These are phyloP conservation scores for Schoenoplectus triqueter DNA, from an alignment of 202 grass and related monocot genomes.

Conservation along the genomic window DNA sequence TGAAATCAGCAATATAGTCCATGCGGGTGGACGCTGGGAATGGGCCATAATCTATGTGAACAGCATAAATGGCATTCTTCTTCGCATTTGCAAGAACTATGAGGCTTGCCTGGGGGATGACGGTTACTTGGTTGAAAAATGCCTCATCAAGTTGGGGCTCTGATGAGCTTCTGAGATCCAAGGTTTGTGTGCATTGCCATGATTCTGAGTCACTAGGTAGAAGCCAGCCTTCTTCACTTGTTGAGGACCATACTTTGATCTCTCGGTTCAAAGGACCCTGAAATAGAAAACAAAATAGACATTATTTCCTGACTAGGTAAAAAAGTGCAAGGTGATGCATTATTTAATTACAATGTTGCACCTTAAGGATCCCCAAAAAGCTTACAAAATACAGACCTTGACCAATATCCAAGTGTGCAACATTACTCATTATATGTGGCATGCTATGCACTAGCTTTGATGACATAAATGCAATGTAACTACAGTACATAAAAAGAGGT, in stretches of 20 bases:
- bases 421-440: not conserved
- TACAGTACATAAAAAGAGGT: not conserved
- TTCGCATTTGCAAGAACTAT: constrained; percentile 96
- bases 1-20: constrained; percentile 96
- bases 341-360: not conserved
- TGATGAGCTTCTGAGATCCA: constrained; percentile 80
- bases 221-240: constrained; percentile 78
- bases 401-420: not conserved
- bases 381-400: not conserved
- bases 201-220: constrained; percentile 72
- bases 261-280: constrained; percentile 89
- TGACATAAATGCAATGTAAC: not conserved
- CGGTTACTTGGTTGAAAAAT: constrained; percentile 95
- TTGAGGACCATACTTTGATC: constrained; percentile 87
- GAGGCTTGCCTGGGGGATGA: constrained; percentile 86
- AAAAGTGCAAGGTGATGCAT: not conserved
- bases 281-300: constrained; percentile 35
- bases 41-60: constrained; percentile 85
- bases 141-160: constrained; percentile 69
- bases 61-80: constrained; percentile 95
- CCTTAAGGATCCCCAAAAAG: not conserved
- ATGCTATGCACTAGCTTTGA: not conserved
- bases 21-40: constrained; percentile 69
- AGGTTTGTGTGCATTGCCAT: constrained; percentile 82
- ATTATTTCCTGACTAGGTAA: not conserved